Base-by-base conservation (phyloP, 1,284 basidiomycete genomes). In the Cutaneotrichosporon mucoides region DNA sequence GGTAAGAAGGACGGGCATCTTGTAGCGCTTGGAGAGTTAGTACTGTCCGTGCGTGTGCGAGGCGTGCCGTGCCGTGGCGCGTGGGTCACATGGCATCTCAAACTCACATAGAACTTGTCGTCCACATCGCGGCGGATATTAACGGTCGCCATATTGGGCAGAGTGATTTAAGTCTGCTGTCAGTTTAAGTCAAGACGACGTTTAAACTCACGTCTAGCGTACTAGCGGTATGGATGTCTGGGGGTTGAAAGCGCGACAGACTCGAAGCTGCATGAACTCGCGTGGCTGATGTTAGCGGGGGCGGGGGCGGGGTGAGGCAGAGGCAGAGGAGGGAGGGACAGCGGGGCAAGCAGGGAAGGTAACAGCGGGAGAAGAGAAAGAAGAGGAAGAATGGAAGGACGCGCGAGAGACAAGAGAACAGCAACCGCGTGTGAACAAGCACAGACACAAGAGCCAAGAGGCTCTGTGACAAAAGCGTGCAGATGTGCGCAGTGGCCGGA, bases 111-210 rank as follows among this genome's bases (percentile, higher is more conserved):
- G 72, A 81, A 82, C 73, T 81, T 80, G 76, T 84, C 84, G 80
- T 97, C 92, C 82, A 98, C 93, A 82, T 98, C 94, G 75, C 95
- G 92, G 81, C 95, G 90, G 79, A 99, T 92, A 83, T 99, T 99
- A 65, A 99, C 82, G 42, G 85, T 85, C 82, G 90, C 88, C 92
- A 95, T 95, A 75, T 79, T 93, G 73, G 66, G 57, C 63, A 58
- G n/a, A 15, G 41, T 40, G 34, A 34, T 24, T 62, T 61, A 61
- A 37, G 64, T 64, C 64, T 63, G 56, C 5, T 4, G 49, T 56
- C 46, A 54, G 54, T 45, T 13, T 9, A 6, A 6, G 15, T 41
- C 40, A 10, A 38, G 10, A n/a, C 4, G 0, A 13, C 15, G 6
- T n/a, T n/a, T n/a, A n/a, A 41, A 60, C 65, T 53, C 56, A 64